Evolutionary conservation across 2,329 filamentous ascomycete genomes (phyloP).

Genomic region (Triangularia verruculosa): DNA sequence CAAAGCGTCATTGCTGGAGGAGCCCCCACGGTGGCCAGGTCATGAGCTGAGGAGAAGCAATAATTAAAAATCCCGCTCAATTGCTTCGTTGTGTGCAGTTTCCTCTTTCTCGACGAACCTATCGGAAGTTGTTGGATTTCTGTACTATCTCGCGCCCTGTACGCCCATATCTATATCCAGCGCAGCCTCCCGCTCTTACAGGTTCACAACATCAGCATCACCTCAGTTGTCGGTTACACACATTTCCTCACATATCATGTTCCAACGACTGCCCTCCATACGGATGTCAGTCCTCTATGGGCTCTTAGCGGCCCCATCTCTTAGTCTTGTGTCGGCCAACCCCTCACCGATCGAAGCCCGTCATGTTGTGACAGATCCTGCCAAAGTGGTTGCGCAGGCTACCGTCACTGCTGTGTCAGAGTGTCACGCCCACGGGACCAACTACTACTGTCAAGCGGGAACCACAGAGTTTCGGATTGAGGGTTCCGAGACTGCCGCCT

Average conservation of each 20-base stretch:
- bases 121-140: neutral
- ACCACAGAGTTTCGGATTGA: slow-evolving; percentile 32
- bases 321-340: slow-evolving; percentile 6
- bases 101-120: neutral
- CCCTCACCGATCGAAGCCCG: slow-evolving; percentile 10
- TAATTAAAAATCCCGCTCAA: neutral
- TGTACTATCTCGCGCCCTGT: neutral
- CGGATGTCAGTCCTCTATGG: slow-evolving; percentile 15
- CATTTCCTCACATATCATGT: slow-evolving; percentile 12
- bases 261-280: slow-evolving; percentile 1
- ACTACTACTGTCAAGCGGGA: slow-evolving; percentile 39
- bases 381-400: slow-evolving; percentile 1
- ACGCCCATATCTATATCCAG: slow-evolving; percentile 3
- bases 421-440: slow-evolving; percentile 44
- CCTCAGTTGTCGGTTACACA: neutral
- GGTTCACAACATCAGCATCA: neutral
- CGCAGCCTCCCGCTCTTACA: neutral
- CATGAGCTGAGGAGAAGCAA: neutral
- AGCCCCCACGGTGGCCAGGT: neutral
- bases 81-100: neutral
- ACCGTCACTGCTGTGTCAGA: slow-evolving; percentile 46
- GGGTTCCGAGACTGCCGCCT: slow-evolving; percentile 31
- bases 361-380: slow-evolving; percentile 5
- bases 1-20: neutral
- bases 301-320: slow-evolving; percentile 14